A percentile compares a stretch with the other conserved stretches of the same genome.
phyloP scores from a whole-genome alignment of 805 yeast species.

The Hanseniaspora lachancei region DNA sequence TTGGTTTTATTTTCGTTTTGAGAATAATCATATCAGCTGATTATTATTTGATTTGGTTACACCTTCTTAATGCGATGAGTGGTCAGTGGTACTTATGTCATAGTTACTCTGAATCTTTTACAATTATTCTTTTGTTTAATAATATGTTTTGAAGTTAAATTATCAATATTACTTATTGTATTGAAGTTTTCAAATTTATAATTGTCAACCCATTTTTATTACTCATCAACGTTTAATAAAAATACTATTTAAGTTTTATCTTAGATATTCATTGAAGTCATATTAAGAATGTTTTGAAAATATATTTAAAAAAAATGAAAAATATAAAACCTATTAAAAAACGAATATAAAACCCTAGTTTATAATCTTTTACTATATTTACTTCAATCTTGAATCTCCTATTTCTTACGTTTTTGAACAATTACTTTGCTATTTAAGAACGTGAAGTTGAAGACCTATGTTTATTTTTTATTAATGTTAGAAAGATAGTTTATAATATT shows the following conservation, averaged over 20 bases:
- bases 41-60: not conserved
- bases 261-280: not conserved
- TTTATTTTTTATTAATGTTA: not conserved
- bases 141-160: not conserved
- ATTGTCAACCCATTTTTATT: not conserved
- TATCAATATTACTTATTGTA: not conserved
- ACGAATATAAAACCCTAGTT: not conserved
- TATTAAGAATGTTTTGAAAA: too few relatives aligned
- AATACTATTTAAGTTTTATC: not conserved
- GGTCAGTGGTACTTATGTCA: constrained; percentile 44
- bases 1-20: constrained; percentile 9
- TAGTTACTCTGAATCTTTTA: constrained; percentile 63
- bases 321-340: not conserved
- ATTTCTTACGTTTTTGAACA: not conserved
- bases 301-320: not conserved
- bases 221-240: not conserved
- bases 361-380: not conserved
- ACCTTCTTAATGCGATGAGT: constrained; percentile 50
- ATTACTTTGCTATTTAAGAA: too few relatives aligned
- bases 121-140: not conserved
- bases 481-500: not conserved
- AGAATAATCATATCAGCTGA: not conserved
- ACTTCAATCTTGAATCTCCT: not conserved
- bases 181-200: not conserved
- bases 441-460: not conserved